These are phyloP conservation scores for Casuarina glauca DNA, from an alignment of 306 rosid genomes.

Conservation along the genomic window DNA sequence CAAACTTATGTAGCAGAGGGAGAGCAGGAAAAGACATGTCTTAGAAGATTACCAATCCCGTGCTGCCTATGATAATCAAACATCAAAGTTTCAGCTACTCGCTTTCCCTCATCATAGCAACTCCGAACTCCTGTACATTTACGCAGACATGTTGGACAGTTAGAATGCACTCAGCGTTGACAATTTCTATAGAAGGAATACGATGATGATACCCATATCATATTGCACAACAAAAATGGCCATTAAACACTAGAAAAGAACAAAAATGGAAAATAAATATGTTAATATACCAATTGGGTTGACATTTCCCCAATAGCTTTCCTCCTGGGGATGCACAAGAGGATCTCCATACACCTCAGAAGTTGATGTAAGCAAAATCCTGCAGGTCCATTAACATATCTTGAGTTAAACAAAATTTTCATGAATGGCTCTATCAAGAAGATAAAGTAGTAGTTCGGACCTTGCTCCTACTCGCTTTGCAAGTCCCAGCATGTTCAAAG, in stretches of 20 bases:
- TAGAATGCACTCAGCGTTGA: background rate
- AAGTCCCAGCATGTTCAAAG: slow-evolving; percentile 97
- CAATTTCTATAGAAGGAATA: background rate
- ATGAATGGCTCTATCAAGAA: background rate
- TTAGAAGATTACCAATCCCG: slow-evolving; percentile 60
- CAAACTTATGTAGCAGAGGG: slow-evolving; percentile 4
- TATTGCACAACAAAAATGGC: background rate
- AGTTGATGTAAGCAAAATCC: slow-evolving; percentile 96
- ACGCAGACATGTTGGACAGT: background rate
- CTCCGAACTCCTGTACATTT: slow-evolving; percentile 79
- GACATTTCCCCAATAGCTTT: slow-evolving; percentile 95
- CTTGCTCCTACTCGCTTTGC: slow-evolving; percentile 99
- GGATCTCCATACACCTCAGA: slow-evolving; percentile 99
- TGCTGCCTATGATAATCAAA: slow-evolving; percentile 98
- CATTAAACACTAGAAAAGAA: background rate
- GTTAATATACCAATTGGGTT: slow-evolving; percentile 68
- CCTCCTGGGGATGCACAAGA: slow-evolving; percentile 88
- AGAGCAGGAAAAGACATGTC: slow-evolving; percentile 15
- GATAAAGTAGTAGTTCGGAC: slow-evolving; percentile 28
- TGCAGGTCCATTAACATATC: slow-evolving; percentile 30
- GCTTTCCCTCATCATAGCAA: slow-evolving; percentile 98
- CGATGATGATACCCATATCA: background rate
- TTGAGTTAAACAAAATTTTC: background rate
- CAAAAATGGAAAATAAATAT: slow-evolving; percentile 18
- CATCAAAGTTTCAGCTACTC: slow-evolving; percentile 99